phyloP scores from a whole-genome alignment of 2,329 filamentous ascomycete genomes.

The Sordariomycetes sp. region DNA sequence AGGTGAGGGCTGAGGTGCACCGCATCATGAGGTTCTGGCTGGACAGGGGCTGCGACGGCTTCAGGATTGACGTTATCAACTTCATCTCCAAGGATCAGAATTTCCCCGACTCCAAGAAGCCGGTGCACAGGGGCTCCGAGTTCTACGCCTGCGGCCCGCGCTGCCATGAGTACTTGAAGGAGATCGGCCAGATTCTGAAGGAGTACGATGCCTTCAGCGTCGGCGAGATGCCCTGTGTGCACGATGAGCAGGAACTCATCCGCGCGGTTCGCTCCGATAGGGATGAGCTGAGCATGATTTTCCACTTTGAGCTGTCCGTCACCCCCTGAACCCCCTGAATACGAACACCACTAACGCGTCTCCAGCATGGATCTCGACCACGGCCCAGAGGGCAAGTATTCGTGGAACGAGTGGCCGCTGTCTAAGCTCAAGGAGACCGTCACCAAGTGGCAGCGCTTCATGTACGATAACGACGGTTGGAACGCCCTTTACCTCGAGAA shows the following conservation, averaged over 20 bases:
- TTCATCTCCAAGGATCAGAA: conserved; percentile 53
- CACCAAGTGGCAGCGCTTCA: conserved; percentile 49
- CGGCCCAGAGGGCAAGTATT: conserved; percentile 33
- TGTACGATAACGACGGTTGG: conserved; percentile 52
- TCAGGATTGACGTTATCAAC: conserved; percentile 60
- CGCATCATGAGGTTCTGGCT: conserved; percentile 68
- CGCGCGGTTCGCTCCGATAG: conserved; percentile 43
- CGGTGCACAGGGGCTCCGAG: conserved; percentile 23
- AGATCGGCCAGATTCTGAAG: conserved; percentile 31
- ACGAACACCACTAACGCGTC: conserved; percentile 2
- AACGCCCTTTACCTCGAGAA: conserved; percentile 58
- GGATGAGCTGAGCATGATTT: conserved; percentile 61
- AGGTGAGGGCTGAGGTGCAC: conserved; percentile 57
- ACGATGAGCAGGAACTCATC: conserved; percentile 31
- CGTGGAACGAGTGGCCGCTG: conserved; percentile 31
- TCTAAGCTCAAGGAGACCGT: conserved; percentile 42
- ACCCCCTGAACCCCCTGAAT: neutral
- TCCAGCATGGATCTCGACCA: conserved; percentile 39
- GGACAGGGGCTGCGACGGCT: conserved; percentile 56
- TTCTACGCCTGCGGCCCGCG: conserved; percentile 45
- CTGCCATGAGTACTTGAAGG: conserved; percentile 35
- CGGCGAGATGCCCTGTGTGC: conserved; percentile 38
- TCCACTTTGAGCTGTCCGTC: conserved; percentile 56
- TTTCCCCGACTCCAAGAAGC: conserved; percentile 38
- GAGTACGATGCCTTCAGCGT: conserved; percentile 42